Conservation (phyloP, 768 basidiomycete genomes). For the Suillus ampliporus region DNA sequence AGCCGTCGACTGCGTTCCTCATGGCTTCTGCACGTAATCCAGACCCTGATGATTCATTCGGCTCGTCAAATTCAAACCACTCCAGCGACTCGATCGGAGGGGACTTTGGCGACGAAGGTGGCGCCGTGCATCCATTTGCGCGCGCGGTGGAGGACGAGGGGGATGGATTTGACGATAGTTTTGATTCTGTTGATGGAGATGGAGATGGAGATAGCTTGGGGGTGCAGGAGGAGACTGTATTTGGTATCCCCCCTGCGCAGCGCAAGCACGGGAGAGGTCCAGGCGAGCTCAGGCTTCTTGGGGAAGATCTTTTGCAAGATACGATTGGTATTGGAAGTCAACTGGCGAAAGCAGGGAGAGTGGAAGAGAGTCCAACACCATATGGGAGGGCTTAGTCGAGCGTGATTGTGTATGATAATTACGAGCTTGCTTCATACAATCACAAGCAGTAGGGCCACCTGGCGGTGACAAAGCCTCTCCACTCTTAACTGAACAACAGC, state of each 20-base stretch:
- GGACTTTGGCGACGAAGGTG: conserved; percentile 39
- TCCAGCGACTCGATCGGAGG: conserved; percentile 61
- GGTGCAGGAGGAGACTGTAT: conserved; percentile 69
- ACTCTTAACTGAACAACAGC: no score
- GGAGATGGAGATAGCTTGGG: conserved; percentile 34
- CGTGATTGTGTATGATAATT: not conserved
- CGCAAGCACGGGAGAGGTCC: conserved; percentile 38
- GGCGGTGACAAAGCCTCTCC: no score
- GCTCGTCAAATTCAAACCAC: conserved; percentile 60
- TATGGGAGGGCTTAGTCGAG: conserved; percentile 26
- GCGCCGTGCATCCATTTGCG: conserved; percentile 66
- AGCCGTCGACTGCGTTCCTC: conserved; percentile 75
- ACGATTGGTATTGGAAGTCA: conserved; percentile 65
- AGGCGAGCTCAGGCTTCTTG: conserved; percentile 58
- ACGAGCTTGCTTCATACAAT: conserved; percentile 1
- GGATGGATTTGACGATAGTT: conserved; percentile 57
- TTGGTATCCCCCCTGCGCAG: conserved; percentile 67
- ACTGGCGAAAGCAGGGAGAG: conserved; percentile 50
- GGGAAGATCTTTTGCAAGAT: conserved; percentile 65
- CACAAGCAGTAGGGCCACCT: no score
- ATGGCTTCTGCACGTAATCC: conserved; percentile 53
- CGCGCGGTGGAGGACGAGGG: conserved; percentile 36
- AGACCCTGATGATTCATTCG: conserved; percentile 41
- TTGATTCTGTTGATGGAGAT: conserved; percentile 54
- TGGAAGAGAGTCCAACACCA: conserved; percentile 74